These are phyloP conservation scores for Penicillium concentricum DNA, from an alignment of 2,329 filamentous ascomycete species.

Conservation along the genomic window DNA sequence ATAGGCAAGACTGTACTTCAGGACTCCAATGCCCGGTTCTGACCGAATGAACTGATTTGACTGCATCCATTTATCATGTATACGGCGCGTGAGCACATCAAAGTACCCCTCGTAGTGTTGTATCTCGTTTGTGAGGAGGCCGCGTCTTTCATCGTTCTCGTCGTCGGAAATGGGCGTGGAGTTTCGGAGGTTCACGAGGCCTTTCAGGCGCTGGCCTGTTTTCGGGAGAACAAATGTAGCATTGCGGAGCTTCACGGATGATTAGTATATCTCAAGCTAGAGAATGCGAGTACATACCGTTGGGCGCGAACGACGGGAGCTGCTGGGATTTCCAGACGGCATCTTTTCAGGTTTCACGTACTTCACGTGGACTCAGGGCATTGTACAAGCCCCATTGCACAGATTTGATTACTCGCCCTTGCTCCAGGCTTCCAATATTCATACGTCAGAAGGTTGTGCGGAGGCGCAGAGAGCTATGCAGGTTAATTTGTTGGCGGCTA, in stretches of 20 bases:
- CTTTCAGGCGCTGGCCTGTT: conserved; percentile 80
- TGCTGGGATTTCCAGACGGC: conserved; percentile 31
- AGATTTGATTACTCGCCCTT: conserved; percentile 1
- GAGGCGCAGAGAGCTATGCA: conserved; percentile 8
- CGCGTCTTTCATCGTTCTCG: conserved; percentile 34
- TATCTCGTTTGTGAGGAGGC: conserved; percentile 32
- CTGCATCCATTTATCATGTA: conserved; percentile 40
- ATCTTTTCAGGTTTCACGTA: conserved; percentile 25
- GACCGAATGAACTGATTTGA: conserved; percentile 65
- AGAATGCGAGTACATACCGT: conserved; percentile 26
- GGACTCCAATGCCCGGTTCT: conserved; percentile 71
- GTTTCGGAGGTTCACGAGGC: conserved; percentile 72
- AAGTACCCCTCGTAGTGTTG: conserved; percentile 14
- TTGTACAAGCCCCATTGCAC: conserved; percentile 5
- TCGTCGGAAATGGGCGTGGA: conserved; percentile 27
- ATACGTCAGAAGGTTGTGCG: conserved; percentile 4
- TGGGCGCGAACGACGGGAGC: conserved; percentile 35
- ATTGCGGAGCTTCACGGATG: conserved; percentile 62
- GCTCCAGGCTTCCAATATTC: background rate
- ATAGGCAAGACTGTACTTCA: conserved; percentile 92
- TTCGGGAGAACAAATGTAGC: conserved; percentile 83
- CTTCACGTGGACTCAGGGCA: conserved; percentile 7
- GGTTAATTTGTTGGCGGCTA: conserved; percentile 4
- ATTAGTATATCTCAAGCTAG: conserved; percentile 7
- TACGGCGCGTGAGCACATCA: conserved; percentile 20